Base-by-base conservation (phyloP, 139 green algal genomes). In the Chlorella vulgaris region DNA sequence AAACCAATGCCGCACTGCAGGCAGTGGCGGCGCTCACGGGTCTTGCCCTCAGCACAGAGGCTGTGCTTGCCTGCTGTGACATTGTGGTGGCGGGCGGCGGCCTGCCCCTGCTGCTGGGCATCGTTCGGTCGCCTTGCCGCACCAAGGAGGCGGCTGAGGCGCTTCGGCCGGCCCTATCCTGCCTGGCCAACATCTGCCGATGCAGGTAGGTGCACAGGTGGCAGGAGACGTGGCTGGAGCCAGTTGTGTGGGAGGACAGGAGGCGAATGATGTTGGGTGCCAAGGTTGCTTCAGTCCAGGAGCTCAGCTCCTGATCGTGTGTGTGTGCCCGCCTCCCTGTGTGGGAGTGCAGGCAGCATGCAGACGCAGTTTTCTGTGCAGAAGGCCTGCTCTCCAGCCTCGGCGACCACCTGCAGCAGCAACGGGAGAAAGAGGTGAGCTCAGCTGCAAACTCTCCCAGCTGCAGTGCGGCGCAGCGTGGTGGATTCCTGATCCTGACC, bases 181-280 rank as follows among this genome's bases (percentile, higher is more conserved):
- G 65, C 65, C 77, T 83, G 18, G 38, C 47, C 65, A 83, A 83
- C 50, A 47, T 83, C n/a, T 77, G 66, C 65, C 65, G 77, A 18
- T n/a, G 5, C 43, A 68, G 77, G 77, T 80, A 39, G 31, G 50
- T 71, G 63, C 4, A 10, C 61, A 3, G 24, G 29, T 39, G 26
- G 7, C 18, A n/a, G n/a, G n/a, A 68, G 26, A 4, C 22, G 10
- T 10, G 47, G 15, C 47, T 15, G 47, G 10, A 15, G 47, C 13
- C 13, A 58, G 47, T 15, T 10, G 13, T 58, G 15, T 15, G 15
- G 15, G 47, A 10, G 47, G 47, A 58, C 47, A 15, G 47, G 47
- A 24, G 47, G 15, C 47, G 15, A 15, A 58, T 15, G 15, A 58
- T 10, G 47, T 58, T 58, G 13, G 47, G 47, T 10, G 15, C 47